Evolutionary conservation across 805 yeast species (phyloP), one percentile per base, ranked within the genome.

Genomic region (Metschnikowia baotianmanensis): DNA sequence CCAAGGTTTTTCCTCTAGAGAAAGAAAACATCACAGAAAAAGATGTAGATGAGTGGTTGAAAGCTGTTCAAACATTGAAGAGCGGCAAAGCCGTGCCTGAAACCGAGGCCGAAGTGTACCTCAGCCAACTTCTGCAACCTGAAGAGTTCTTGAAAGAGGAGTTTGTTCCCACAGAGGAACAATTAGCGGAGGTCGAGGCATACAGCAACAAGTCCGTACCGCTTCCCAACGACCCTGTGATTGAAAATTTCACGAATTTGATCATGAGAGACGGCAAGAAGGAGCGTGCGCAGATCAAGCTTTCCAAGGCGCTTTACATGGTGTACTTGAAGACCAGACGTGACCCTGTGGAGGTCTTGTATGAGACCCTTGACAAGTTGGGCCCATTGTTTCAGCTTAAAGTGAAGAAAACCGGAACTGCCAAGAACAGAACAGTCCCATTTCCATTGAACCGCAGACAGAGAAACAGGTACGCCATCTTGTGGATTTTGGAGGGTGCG

Each of bases 231-330:
- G 93, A 88, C 53, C 83, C 86, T n/a, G 77, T 82, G 16, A 70
- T 90, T 35, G 81, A 82, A 36, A 82, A 85, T 52, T 78, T 93
- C 56, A 82, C 86, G 40, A 89, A 89, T 59, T 73, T 89, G 68
- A 80, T 93, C 46, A 93, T 93, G 98, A 80, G 86, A 58, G 82
- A 87, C 58, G 99, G 99, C 31, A 82, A 82, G 62, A 93, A 90
- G 62, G 77, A 86, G 40, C 68, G 72, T 36, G 97, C 98, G 0
- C 83, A 82, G 58, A 82, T 76, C 52, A 72, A 75, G 35, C 71
- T 93, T 41, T 76, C 83, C 38, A 76, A 83, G 57, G 95, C 97
- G 0, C 71, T 93, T 37, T 89, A 90, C 58, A 68, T 90, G 35
- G 83, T 82, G 30, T 86, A 77, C 62, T 73, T 88, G 50, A 79